Base-by-base conservation (phyloP, 2,329 filamentous ascomycete genomes). In the Apiospora arundinis region DNA sequence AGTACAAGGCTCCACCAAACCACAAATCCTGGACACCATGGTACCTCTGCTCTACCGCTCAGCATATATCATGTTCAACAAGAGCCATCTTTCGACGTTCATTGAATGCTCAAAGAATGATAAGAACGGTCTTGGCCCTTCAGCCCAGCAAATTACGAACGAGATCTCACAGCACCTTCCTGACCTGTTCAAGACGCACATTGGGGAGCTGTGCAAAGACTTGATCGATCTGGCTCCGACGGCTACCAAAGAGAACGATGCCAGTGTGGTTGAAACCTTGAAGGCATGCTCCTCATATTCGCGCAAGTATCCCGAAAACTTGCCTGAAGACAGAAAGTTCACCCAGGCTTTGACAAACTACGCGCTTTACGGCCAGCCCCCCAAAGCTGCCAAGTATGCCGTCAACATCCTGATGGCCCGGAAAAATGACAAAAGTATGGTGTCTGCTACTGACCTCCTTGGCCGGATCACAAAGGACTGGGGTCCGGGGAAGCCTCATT, bases 211-310 rank as follows among this genome's bases (percentile, higher is more conserved):
- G 66, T 97, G 95, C 83, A 94, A 93, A 78, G 92, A 95, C 72
- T 88, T 99, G 23, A 90, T 95, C 74, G 90, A 93, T 37, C 92
- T 95, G 77, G 92, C 93, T 1, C 96, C 96, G 0, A 91, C 90
- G 4, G 86, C 89, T 25, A 90, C 86, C 23, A 89, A 89, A 69
- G 79, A 87, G 1, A 95, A 95, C 73, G 92, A 95, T 69, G 81
- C 90, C 0, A 87, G 89, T 3, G 92, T 93, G n/a, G 93, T 96
- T 16, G 94, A 98, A 77, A 95, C 95, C 1, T 86, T 99, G 72
- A 98, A 97, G 80, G 95, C 97, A 2, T 98, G 96, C 80, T 93
- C 95, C 12, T 94, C 93, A 1, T 99, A 97, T 80, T 93, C 95
- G 1, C 92, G 92, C 77, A 95, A 92, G 76, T 95, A 97, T 75